phyloP scores from a whole-genome alignment of 495 filamentous ascomycete species.

The Symbiotaphrina buchneri region DNA sequence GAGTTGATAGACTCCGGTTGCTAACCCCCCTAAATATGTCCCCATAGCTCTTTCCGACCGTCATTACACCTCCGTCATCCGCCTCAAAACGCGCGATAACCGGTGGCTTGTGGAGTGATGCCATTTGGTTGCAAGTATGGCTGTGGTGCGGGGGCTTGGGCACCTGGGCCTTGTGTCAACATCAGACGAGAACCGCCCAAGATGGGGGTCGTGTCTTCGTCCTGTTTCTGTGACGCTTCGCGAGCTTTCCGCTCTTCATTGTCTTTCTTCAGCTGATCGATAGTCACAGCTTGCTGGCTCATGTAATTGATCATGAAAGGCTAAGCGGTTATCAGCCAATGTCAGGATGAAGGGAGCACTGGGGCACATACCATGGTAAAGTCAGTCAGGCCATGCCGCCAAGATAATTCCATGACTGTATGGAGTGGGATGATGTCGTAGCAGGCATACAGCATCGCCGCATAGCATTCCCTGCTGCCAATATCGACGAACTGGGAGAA shows the following conservation, averaged over 20 bases:
- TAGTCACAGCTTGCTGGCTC: constrained; percentile 67
- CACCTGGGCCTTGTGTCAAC: constrained; percentile 79
- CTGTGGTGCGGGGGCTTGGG: constrained; percentile 20
- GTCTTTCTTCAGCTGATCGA: constrained; percentile 74
- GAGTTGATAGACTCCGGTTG: background rate
- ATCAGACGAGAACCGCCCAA: constrained; percentile 80
- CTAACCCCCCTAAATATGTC: background rate
- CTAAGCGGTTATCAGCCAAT: constrained; percentile 5
- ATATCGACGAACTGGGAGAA: constrained; percentile 81
- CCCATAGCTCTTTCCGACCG: background rate
- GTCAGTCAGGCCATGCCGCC: constrained; percentile 86
- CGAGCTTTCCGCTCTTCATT: constrained; percentile 90
- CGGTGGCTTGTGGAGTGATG: constrained; percentile 59
- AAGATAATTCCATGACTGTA: constrained; percentile 85
- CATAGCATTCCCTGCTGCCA: constrained; percentile 96
- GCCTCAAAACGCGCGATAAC: constrained; percentile 13
- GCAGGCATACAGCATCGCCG: constrained; percentile 96
- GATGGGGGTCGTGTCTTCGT: constrained; percentile 85
- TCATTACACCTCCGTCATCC: background rate
- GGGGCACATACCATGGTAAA: constrained; percentile 54
- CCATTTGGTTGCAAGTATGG: constrained; percentile 45
- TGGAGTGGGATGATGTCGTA: constrained; percentile 91
- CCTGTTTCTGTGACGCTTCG: constrained; percentile 67
- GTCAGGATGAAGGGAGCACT: background rate
- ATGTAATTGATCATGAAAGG: constrained; percentile 99